Percentiles rank a stretch among this genome's conserved stretches.
phyloP scores from a whole-genome alignment of 192 early-diverging fungal species.

The Neocallimastix lanati region DNA sequence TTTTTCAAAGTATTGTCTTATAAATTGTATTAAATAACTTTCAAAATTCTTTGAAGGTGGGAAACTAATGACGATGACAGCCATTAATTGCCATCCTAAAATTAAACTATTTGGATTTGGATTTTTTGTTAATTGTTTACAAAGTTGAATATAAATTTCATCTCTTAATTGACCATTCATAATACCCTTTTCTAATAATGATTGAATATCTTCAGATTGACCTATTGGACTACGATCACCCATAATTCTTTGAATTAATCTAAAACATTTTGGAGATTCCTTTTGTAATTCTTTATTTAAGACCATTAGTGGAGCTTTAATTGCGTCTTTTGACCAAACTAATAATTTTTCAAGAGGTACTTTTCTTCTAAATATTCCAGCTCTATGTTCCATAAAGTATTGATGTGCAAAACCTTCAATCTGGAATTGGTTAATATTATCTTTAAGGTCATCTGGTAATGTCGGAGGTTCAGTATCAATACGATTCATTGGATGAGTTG shows the following conservation, averaged over 20 bases:
- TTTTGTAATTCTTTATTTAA: constrained; percentile 63
- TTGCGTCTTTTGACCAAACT: constrained; percentile 46
- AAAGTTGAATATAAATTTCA: constrained; percentile 86
- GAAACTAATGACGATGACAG: constrained; percentile 67
- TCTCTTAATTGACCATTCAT: constrained; percentile 60
- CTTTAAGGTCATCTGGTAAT: constrained; percentile 21
- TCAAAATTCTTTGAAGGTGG: constrained; percentile 78
- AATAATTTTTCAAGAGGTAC: constrained; percentile 85
- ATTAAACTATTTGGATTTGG: constrained; percentile 44
- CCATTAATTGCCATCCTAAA: constrained; percentile 75
- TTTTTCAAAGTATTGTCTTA: constrained; percentile 35
- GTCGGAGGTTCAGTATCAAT: not conserved
- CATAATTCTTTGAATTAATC: constrained; percentile 69
- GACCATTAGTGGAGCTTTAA: constrained; percentile 63
- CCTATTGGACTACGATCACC: constrained; percentile 31
- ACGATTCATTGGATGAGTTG: not conserved
- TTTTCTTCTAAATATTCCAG: constrained; percentile 51
- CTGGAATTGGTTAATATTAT: constrained; percentile 57
- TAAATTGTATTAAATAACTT: constrained; percentile 63
- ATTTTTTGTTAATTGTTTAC: constrained; percentile 69
- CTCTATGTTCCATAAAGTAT: constrained; percentile 76
- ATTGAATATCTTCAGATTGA: constrained; percentile 40
- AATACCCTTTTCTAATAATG: constrained; percentile 60
- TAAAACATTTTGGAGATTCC: constrained; percentile 74
- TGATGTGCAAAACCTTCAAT: constrained; percentile 78